A percentile compares a stretch with the other conserved stretches of the same genome.
Conservation (phyloP, 345 rosid genomes). For the Trapa bicornis region DNA sequence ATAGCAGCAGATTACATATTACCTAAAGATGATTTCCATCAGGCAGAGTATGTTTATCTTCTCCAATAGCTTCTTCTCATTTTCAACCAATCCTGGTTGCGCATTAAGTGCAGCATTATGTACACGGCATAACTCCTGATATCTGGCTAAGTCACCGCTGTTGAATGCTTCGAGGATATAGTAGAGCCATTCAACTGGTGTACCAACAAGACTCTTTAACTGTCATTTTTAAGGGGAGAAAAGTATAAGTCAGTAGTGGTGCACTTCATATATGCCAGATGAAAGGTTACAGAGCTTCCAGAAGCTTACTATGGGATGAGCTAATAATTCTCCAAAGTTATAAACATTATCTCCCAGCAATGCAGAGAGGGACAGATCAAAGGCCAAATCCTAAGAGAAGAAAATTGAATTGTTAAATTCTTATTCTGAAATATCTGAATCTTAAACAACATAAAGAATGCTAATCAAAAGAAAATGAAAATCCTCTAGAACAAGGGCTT, state of each 20-base stretch:
- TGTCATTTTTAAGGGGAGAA: slow-evolving; percentile 18
- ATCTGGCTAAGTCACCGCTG: slow-evolving; percentile 71
- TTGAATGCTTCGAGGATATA: slow-evolving; percentile 90
- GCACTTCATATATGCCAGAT: neutral
- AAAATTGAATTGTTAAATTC: slow-evolving; percentile 5
- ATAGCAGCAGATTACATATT: neutral
- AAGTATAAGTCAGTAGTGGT: neutral
- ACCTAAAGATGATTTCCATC: slow-evolving; percentile 99
- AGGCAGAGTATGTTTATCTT: slow-evolving; percentile 95
- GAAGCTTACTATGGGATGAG: slow-evolving; percentile 91
- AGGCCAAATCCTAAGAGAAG: slow-evolving; percentile 81
- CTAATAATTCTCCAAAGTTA: slow-evolving; percentile 96
- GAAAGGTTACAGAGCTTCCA: neutral
- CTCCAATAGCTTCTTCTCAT: slow-evolving; percentile 78
- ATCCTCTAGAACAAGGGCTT: too few relatives aligned
- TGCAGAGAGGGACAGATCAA: slow-evolving; percentile 94
- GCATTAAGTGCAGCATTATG: slow-evolving; percentile 69
- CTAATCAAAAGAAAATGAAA: neutral
- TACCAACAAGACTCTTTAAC: slow-evolving; percentile 84
- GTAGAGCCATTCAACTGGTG: slow-evolving; percentile 93
- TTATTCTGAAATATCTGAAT: slow-evolving; percentile 5
- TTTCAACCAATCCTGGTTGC: slow-evolving; percentile 92
- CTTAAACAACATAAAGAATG: neutral
- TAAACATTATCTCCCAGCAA: slow-evolving; percentile 95
- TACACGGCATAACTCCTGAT: slow-evolving; percentile 77